These are phyloP conservation scores for Arthrobotrys conoides DNA, from an alignment of 2,329 filamentous ascomycete species.

Conservation along the genomic window DNA sequence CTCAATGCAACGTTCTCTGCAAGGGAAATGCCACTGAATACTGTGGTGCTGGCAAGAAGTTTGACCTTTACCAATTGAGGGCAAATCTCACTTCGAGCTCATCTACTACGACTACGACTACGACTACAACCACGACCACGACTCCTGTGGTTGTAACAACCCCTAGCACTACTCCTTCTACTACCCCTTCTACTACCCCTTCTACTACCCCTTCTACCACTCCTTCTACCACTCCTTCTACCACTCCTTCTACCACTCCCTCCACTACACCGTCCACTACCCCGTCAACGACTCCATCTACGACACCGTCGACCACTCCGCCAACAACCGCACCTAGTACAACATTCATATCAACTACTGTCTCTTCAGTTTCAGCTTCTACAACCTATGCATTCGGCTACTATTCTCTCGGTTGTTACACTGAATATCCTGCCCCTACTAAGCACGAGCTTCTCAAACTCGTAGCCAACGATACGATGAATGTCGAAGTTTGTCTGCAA, in stretches of 20 bases:
- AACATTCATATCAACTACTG: slow-evolving; percentile 14
- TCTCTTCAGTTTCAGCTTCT: slow-evolving; percentile 8
- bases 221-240: slow-evolving; percentile 9
- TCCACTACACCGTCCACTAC: slow-evolving; percentile 16
- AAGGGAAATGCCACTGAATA: slow-evolving; percentile 57
- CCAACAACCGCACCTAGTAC: slow-evolving; percentile 22
- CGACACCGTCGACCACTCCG: slow-evolving; percentile 16
- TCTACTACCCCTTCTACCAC: slow-evolving; percentile 32
- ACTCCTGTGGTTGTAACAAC: slow-evolving; percentile 22
- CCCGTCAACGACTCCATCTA: slow-evolving; percentile 19
- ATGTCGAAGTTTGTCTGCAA: slow-evolving; percentile 63
- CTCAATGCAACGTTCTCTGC: slow-evolving; percentile 31
- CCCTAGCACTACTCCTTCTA: slow-evolving; percentile 62
- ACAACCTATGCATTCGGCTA: slow-evolving; percentile 45
- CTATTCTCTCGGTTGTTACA: slow-evolving; percentile 56
- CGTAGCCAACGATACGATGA: slow-evolving; percentile 63
- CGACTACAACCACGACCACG: slow-evolving; percentile 50
- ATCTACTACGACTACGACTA: slow-evolving; percentile 54
- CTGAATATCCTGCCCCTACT: slow-evolving; percentile 17
- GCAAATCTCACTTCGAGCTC: slow-evolving; percentile 20
- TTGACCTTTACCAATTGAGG: slow-evolving; percentile 48
- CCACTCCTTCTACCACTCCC: slow-evolving; percentile 10
- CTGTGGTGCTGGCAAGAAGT: slow-evolving; percentile 54
- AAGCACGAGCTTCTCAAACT: slow-evolving; percentile 36
- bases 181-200: slow-evolving; percentile 22